Conservation (phyloP, 108 stramenopile species). For the Schizochytrium sp. region DNA sequence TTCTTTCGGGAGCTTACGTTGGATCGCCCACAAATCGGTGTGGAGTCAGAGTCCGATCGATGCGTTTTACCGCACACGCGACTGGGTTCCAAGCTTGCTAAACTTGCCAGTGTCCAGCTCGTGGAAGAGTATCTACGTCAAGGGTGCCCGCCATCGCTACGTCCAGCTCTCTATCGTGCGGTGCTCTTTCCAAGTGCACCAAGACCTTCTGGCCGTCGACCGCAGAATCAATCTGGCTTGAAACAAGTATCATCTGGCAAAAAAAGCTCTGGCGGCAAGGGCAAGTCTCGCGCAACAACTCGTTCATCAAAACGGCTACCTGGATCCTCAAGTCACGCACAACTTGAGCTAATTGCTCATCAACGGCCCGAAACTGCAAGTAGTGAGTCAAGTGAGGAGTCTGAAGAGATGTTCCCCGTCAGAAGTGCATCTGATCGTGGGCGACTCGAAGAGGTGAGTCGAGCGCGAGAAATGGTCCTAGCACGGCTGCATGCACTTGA, state of each 20-base stretch:
- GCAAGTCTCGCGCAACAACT: neutral
- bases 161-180: neutral
- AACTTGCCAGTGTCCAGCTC: slow-evolving; percentile 3
- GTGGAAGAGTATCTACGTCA: slow-evolving; percentile 50
- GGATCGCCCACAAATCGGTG: neutral
- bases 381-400: neutral
- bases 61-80: neutral
- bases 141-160: slow-evolving; percentile 12
- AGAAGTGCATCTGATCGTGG: neutral
- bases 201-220: neutral
- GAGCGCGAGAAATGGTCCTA: neutral
- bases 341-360: neutral
- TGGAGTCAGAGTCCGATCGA: neutral
- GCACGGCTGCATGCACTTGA: slow-evolving; percentile 32
- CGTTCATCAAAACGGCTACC: neutral
- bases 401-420: neutral
- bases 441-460: neutral
- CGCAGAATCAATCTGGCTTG: neutral
- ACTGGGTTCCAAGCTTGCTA: neutral
- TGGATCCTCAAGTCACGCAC: neutral
- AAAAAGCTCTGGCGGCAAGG: neutral
- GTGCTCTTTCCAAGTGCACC: neutral
- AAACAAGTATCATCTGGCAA: neutral
- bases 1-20: slow-evolving; percentile 2
- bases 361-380: neutral